Percentiles rank a stretch among this genome's conserved stretches.
Evolutionary conservation across 1,139 yeast genomes (phyloP).

Genomic region (Sugiyamaella novakii): DNA sequence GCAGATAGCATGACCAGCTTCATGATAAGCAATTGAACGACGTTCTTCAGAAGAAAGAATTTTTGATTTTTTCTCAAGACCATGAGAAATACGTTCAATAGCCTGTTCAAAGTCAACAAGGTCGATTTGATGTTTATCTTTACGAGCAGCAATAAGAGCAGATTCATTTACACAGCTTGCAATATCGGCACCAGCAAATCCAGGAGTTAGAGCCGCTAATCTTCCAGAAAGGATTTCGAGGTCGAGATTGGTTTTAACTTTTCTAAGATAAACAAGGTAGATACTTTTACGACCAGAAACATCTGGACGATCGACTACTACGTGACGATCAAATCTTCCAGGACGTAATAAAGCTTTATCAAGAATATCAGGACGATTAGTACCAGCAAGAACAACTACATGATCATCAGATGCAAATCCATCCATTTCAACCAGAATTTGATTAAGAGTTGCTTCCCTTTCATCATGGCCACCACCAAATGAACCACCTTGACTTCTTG

Average conservation of each 20-base stretch:
- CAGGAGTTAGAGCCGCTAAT: slow-evolving; percentile 94
- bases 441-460: slow-evolving; percentile 94
- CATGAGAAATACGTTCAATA: slow-evolving; percentile 95
- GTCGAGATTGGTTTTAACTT: slow-evolving; percentile 58
- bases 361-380: slow-evolving; percentile 89
- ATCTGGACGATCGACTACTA: slow-evolving; percentile 88
- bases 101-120: slow-evolving; percentile 90
- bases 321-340: slow-evolving; percentile 94
- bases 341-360: slow-evolving; percentile 94
- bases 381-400: slow-evolving; percentile 95
- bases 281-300: slow-evolving; percentile 90
- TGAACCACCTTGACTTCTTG: slow-evolving; percentile 78
- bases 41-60: slow-evolving; percentile 86
- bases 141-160: slow-evolving; percentile 93
- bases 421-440: slow-evolving; percentile 95
- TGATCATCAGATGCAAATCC: slow-evolving; percentile 90
- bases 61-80: slow-evolving; percentile 86
- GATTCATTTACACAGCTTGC: slow-evolving; percentile 97
- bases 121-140: slow-evolving; percentile 64
- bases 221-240: slow-evolving; percentile 71
- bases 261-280: slow-evolving; percentile 77
- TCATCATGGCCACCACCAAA: slow-evolving; percentile 89
- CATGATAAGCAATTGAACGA: slow-evolving; percentile 91
- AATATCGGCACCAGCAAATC: slow-evolving; percentile 97
- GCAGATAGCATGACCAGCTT: slow-evolving; percentile 98